Evolutionary conservation across 176 grass and related monocot genomes (phyloP), one percentile per base, ranked within the genome.

Genomic region (Bolboschoenus planiculmis): DNA sequence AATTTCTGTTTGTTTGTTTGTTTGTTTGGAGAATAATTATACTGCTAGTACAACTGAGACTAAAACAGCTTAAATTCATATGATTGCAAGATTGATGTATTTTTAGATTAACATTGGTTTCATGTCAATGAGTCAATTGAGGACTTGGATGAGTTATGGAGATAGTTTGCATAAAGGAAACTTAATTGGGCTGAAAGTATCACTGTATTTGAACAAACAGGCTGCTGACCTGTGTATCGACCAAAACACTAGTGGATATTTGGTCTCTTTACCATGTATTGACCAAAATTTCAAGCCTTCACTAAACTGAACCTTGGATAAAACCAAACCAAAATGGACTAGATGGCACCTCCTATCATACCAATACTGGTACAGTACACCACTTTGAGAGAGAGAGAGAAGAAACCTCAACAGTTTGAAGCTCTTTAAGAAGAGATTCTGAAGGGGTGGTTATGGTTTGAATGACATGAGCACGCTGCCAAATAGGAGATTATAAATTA

Each of bases 371-470:
- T 51, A 48, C 72, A 51, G 4, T 26, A 76, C 18, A 33, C 72
- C 2, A 70, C 23, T 23, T 68, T 13, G 8, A 42, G 43, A 29
- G 44, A 76, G 42, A 70, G 20, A 56, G 23, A 34, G 14, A 46
- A 82, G 35, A 82, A 16, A 99, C 97, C 91, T 99, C 93, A 59
- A 96, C 97, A 74, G 84, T 96, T 91, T 95, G 89, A 85, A 99
- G 93, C 85, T 99, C 93, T 84, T 85, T 96, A 29, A 99, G 84
- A 87, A 96, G 92, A 50, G 97, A 99, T 66, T 90, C 89, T 16
- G 93, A 99, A 56, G 96, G 96, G 51, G 89, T 93, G 71, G 93
- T 93, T 64, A 99, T 95, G 47, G 96, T 99, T 85, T 89, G 87
- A 83, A 95, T 84, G 71, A 99, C 89, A 91, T 99, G 96, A n/a